A percentile compares a stretch with the other conserved stretches of the same genome.
Conservation (phyloP, 306 rosid genomes). For the Cyamopsis tetragonoloba region DNA sequence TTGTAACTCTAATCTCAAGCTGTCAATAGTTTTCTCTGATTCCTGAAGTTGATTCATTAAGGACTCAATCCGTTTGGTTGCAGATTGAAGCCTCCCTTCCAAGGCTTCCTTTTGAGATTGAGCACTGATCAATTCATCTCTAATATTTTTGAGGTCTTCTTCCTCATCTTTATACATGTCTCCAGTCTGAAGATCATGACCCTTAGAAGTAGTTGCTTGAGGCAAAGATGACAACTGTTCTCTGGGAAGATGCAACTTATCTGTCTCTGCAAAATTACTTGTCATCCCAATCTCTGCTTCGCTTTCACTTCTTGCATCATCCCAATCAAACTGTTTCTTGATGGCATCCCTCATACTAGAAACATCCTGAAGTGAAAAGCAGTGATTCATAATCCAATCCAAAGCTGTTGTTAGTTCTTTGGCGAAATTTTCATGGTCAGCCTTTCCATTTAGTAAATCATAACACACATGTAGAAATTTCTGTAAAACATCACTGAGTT, state of each 20-base stretch:
- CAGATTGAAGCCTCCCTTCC: slow-evolving; percentile 51
- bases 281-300: slow-evolving; percentile 57
- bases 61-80: slow-evolving; percentile 43
- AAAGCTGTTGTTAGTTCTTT: slow-evolving; percentile 53
- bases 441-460: slow-evolving; percentile 63
- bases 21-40: slow-evolving; percentile 47
- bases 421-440: slow-evolving; percentile 44
- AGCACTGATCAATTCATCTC: slow-evolving; percentile 31
- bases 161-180: slow-evolving; percentile 34
- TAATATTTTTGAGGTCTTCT: slow-evolving; percentile 42
- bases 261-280: slow-evolving; percentile 40
- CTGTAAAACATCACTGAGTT: slow-evolving; percentile 51
- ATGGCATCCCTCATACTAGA: slow-evolving; percentile 79
- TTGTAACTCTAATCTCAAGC: slow-evolving; percentile 54
- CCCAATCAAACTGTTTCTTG: slow-evolving; percentile 83
- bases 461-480: slow-evolving; percentile 64
- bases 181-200: slow-evolving; percentile 26
- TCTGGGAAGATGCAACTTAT: slow-evolving; percentile 27
- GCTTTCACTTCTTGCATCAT: slow-evolving; percentile 74
- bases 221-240: slow-evolving; percentile 31
- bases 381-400: slow-evolving; percentile 92
- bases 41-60: slow-evolving; percentile 50
- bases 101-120: slow-evolving; percentile 53
- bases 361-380: slow-evolving; percentile 90
- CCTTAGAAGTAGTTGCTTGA: slow-evolving; percentile 29